Base-by-base conservation (phyloP, 805 yeast species). In the Candida coleopterorum region DNA sequence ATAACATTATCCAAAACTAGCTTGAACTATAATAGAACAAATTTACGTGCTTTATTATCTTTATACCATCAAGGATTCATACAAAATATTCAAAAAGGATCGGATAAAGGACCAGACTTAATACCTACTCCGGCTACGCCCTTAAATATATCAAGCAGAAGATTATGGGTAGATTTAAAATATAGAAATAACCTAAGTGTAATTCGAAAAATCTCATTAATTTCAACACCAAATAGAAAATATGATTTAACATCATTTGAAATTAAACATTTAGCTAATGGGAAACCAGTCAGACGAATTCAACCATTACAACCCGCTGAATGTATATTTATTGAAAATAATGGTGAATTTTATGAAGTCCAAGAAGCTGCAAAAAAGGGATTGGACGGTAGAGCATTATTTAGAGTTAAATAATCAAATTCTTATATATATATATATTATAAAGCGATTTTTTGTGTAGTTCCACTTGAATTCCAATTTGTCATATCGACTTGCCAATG, bases 141-240 rank as follows among this genome's bases (percentile, higher is more conserved):
- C 23, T 95, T 85, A 55, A 89, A 90, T 54, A 77, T 93, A 21
- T 62, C 95, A 14, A 74, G 89, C 1, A 78, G 97, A 53, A 74
- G 95, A 48, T 71, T 93, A 34, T 93, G 98, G 98, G 59, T 93
- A 15, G 94, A 89, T 2, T 68, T 93, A 56, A 93, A 93, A 58
- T 93, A 93, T 59, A 77, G 90, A 53, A 77, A 86, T 45, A 77
- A 81, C 52, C 68, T 71, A 47, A 82, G 96, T 0, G 95, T 93
- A 12, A 68, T 93, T 44, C 72, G 78, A 46, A 73, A 77, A 38
- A 75, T 88, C 49, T 70, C 75, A 21, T 68, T 90, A 48, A 77
- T 93, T 21, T 82, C 93, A 30, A 88, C 83, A 52, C 97, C 98
- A 26, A 85, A 81, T 51, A 73, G 90, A 55, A 73, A 81, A 55